phyloP scores from a whole-genome alignment of 1,139 yeast genomes.

The Zygoascus sp. region DNA sequence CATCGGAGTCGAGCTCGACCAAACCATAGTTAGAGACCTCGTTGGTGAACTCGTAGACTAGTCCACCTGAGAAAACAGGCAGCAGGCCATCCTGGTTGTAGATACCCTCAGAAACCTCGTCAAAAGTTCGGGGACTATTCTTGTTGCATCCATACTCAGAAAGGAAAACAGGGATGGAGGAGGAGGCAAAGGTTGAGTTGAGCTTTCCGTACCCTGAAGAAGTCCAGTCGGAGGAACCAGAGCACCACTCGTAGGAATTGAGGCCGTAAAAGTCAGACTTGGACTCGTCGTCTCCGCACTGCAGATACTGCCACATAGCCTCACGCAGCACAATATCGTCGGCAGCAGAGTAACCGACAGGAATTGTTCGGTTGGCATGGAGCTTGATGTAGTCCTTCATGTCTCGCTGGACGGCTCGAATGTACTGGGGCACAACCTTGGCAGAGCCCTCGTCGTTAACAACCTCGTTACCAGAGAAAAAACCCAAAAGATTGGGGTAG shows the following conservation, averaged over 20 bases:
- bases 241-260: conserved; percentile 88
- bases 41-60: conserved; percentile 70
- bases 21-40: conserved; percentile 69
- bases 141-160: conserved; percentile 76
- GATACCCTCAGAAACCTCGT: conserved; percentile 57
- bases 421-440: conserved; percentile 49
- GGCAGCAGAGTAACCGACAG: conserved; percentile 92
- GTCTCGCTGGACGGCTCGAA: conserved; percentile 90
- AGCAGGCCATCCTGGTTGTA: conserved; percentile 45
- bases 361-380: conserved; percentile 67
- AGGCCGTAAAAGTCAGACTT: conserved; percentile 84
- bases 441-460: conserved; percentile 80
- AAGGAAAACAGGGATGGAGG: conserved; percentile 76
- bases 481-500: conserved; percentile 84
- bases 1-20: conserved; percentile 47
- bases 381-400: conserved; percentile 73
- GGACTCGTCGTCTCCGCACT: conserved; percentile 63
- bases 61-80: conserved; percentile 66
- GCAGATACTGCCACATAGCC: conserved; percentile 75
- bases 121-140: conserved; percentile 55
- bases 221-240: conserved; percentile 55
- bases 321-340: conserved; percentile 69
- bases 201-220: conserved; percentile 66
- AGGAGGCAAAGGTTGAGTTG: conserved; percentile 58
- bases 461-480: conserved; percentile 90